Conservation (phyloP, 768 basidiomycete species). For the Rhodotorula babjevae region DNA sequence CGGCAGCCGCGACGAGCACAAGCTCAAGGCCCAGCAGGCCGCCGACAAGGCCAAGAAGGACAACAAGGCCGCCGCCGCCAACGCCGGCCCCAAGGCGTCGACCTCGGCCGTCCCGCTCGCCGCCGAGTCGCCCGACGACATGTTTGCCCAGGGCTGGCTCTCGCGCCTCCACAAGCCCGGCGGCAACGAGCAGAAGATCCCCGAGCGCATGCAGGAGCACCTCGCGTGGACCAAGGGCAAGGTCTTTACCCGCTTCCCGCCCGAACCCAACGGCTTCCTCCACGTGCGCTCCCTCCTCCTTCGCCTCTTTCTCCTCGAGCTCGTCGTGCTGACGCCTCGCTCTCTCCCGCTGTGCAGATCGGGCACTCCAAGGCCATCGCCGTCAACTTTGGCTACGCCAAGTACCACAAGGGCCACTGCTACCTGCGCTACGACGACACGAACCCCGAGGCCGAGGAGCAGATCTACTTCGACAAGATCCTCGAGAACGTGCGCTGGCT, state of each 20-base stretch:
- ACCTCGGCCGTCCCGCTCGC: slow-evolving; percentile 20
- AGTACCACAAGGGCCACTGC: slow-evolving; percentile 82
- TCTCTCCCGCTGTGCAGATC: slow-evolving; percentile 53
- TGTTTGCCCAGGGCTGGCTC: slow-evolving; percentile 93
- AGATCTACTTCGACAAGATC: slow-evolving; percentile 90
- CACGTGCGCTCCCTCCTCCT: slow-evolving; percentile 48
- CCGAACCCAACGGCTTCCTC: slow-evolving; percentile 94
- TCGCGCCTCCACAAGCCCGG: slow-evolving; percentile 88
- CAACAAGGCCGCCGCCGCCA: slow-evolving; percentile 26
- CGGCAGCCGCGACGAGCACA: slow-evolving; percentile 61
- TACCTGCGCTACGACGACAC: slow-evolving; percentile 97
- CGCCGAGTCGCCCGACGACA: slow-evolving; percentile 38
- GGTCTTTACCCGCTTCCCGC: slow-evolving; percentile 94
- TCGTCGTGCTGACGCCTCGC: neutral
- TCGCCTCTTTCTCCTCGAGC: neutral
- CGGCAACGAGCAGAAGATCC: slow-evolving; percentile 79
- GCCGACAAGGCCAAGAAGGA: slow-evolving; percentile 30
- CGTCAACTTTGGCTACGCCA: slow-evolving; percentile 97
- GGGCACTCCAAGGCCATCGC: slow-evolving; percentile 99
- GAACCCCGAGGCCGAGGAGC: slow-evolving; percentile 97
- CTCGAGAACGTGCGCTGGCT: slow-evolving; percentile 93
- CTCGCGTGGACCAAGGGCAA: slow-evolving; percentile 70
- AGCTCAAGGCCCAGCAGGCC: slow-evolving; percentile 41
- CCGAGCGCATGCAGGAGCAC: slow-evolving; percentile 73
- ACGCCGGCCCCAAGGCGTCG: slow-evolving; percentile 14